A percentile compares a stretch with the other conserved stretches of the same genome.
Evolutionary conservation across 2,329 filamentous ascomycete species (phyloP).

Genomic region (Sclerotinia subarctica): DNA sequence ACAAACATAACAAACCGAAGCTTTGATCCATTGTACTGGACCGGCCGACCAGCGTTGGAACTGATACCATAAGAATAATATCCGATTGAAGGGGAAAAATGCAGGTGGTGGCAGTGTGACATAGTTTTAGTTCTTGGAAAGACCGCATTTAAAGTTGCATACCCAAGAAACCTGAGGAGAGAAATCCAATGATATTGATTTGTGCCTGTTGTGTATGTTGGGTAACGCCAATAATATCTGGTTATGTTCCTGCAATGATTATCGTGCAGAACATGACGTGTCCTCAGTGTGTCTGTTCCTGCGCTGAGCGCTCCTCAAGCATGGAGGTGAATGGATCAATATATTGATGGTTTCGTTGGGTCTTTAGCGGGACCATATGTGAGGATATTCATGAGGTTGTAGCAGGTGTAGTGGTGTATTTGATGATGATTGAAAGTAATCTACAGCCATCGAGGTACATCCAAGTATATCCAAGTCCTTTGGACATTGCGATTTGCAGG

Average conservation of each 20-base stretch:
- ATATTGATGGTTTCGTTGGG: neutral
- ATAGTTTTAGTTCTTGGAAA: neutral
- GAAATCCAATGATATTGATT: neutral
- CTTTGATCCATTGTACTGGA: constrained; percentile 10
- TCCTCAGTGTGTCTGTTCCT: neutral
- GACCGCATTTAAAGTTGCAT: neutral
- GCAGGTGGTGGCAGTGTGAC: neutral
- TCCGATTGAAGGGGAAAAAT: constrained; percentile 1
- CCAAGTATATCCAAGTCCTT: neutral
- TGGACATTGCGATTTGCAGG: neutral
- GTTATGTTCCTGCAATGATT: constrained; percentile 13
- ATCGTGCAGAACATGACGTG: constrained; percentile 17
- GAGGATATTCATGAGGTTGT: neutral
- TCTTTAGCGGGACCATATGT: neutral
- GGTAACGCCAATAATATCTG: neutral
- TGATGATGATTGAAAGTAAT: neutral
- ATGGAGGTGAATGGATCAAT: constrained; percentile 7
- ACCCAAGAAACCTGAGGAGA: neutral
- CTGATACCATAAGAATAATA: neutral
- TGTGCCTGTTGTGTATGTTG: neutral
- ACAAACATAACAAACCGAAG: neutral
- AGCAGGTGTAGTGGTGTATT: no score
- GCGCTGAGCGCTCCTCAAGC: neutral
- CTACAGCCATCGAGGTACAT: neutral
- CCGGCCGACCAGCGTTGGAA: neutral